These are phyloP conservation scores for Capsicum baccatum DNA, from an alignment of 257 asterid genomes.

Conservation along the genomic window DNA sequence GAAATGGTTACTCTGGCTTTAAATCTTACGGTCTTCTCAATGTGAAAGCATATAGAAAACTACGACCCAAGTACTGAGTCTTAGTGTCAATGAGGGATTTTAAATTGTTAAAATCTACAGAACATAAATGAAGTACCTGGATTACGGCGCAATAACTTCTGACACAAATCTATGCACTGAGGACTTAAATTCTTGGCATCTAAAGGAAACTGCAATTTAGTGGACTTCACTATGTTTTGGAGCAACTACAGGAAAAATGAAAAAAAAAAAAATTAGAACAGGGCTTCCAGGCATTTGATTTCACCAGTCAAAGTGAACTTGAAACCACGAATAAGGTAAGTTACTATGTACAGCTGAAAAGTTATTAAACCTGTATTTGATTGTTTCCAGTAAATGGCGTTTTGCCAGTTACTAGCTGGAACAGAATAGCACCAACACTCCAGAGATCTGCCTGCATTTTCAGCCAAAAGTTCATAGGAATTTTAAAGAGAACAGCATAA, in stretches of 20 bases:
- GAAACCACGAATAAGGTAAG: slow-evolving; percentile 13
- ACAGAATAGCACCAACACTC: slow-evolving; percentile 93
- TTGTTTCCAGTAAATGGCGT: slow-evolving; percentile 83
- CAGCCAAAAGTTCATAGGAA: slow-evolving; percentile 38
- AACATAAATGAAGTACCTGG: slow-evolving; percentile 59
- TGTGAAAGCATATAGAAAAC: not conserved
- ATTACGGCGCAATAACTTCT: slow-evolving; percentile 68
- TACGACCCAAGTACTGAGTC: not conserved
- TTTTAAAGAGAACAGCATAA: slow-evolving; percentile 28
- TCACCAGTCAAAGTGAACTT: not conserved
- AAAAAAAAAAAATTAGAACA: slow-evolving; percentile 18
- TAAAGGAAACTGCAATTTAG: slow-evolving; percentile 74
- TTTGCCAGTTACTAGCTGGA: slow-evolving; percentile 84
- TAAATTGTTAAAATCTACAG: not conserved
- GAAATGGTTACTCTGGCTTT: slow-evolving; percentile 8
- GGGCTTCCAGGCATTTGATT: not conserved
- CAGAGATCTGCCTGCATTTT: slow-evolving; percentile 92
- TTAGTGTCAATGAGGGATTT: not conserved
- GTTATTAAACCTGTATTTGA: slow-evolving; percentile 64
- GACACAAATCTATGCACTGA: slow-evolving; percentile 77
- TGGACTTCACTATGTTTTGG: slow-evolving; percentile 80
- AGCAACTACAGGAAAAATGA: slow-evolving; percentile 60
- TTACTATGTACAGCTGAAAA: slow-evolving; percentile 11
- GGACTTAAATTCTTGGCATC: slow-evolving; percentile 64
- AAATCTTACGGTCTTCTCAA: slow-evolving; percentile 8